Conservation (phyloP, 2,329 filamentous ascomycete genomes). For the Escovopsis sp. region DNA sequence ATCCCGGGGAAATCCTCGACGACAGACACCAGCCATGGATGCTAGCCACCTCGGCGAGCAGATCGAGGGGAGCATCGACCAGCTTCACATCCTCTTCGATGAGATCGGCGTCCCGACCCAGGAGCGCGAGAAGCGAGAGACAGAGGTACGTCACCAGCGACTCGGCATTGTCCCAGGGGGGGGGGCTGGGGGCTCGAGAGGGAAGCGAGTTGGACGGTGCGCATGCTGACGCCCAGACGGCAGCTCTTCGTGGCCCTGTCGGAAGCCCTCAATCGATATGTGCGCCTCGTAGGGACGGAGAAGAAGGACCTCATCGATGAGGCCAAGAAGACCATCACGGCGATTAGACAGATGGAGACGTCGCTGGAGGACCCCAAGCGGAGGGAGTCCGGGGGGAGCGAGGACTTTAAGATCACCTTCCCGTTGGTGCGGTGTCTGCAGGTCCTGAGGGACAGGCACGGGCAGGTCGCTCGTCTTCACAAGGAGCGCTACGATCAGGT, state of each 20-base stretch:
- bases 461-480: conserved; percentile 65
- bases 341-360: conserved; percentile 84
- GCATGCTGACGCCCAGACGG: not conserved
- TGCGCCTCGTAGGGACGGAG: conserved; percentile 70
- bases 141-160: conserved; percentile 49
- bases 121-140: conserved; percentile 80
- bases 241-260: conserved; percentile 87
- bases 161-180: too few relatives aligned
- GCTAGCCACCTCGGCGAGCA: conserved; percentile 87
- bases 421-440: conserved; percentile 71
- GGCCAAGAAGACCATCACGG: conserved; percentile 68
- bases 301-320: conserved; percentile 87
- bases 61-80: conserved; percentile 84
- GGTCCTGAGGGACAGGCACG: conserved; percentile 72
- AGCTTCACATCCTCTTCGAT: conserved; percentile 89
- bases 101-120: conserved; percentile 92
- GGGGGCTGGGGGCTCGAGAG: too few relatives aligned
- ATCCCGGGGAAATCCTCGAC: too few relatives aligned
- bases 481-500: conserved; percentile 90
- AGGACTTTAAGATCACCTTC: conserved; percentile 64
- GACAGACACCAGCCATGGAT: conserved; percentile 45
- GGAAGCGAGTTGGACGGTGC: not conserved
- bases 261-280: conserved; percentile 79
- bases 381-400: conserved; percentile 45
- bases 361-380: conserved; percentile 67